Percentiles rank a stretch among this genome's conserved stretches.
Conservation (phyloP, 2,329 filamentous ascomycete genomes). For the Cladobotryum protrusum region DNA sequence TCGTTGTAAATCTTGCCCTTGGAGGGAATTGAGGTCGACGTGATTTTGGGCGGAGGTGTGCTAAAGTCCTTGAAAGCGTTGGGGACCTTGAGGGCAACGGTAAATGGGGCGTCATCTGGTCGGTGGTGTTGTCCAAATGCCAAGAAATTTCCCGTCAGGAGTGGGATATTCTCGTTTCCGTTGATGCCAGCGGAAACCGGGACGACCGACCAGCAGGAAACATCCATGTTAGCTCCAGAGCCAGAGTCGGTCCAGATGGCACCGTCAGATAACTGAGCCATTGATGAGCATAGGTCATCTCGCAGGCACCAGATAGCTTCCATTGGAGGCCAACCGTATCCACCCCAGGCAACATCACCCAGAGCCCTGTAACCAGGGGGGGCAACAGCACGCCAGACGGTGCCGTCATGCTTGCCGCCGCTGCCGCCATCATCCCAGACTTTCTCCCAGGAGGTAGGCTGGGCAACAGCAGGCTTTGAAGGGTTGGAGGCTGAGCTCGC, state of each 20-base stretch:
- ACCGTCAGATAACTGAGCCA: not conserved
- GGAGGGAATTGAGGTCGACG: not conserved
- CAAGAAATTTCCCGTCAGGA: not conserved
- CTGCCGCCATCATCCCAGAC: slow-evolving; percentile 1
- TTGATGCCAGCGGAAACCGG: not conserved
- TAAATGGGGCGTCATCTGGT: not conserved
- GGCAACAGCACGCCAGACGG: slow-evolving; percentile 1
- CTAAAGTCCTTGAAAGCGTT: not conserved
- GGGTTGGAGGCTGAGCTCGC: not conserved
- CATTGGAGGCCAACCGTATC: not conserved
- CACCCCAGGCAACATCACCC: not conserved
- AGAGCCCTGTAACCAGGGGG: not conserved
- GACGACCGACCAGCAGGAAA: not conserved
- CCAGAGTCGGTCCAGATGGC: slow-evolving; percentile 1
- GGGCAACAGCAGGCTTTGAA: not conserved
- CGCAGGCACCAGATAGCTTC: slow-evolving; percentile 1
- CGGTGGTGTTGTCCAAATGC: not conserved
- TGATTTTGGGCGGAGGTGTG: not conserved
- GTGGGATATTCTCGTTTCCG: slow-evolving; percentile 1
- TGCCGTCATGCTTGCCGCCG: not conserved
- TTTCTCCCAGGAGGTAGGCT: not conserved
- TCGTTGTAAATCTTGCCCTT: not conserved
- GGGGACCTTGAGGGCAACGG: not conserved
- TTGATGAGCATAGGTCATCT: not conserved
- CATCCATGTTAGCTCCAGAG: not conserved